These are phyloP conservation scores for Apiospora hydei DNA, from an alignment of 2,329 filamentous ascomycete genomes.

Conservation along the genomic window DNA sequence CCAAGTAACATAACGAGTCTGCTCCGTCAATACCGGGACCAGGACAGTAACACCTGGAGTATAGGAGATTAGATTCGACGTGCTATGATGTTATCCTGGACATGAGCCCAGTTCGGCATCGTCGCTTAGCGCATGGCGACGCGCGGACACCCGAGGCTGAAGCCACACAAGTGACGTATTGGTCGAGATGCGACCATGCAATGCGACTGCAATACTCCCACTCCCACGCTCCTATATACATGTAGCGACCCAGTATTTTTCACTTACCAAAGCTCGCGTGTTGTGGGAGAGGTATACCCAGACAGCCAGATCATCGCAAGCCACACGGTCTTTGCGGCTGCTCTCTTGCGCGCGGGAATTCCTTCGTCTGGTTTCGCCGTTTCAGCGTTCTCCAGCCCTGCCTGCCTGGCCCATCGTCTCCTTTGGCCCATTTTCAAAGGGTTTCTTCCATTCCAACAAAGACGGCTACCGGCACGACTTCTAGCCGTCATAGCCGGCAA, in stretches of 20 bases:
- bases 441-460: background rate
- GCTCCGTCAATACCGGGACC: background rate
- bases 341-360: background rate
- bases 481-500: constrained; percentile 18
- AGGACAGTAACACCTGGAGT: background rate
- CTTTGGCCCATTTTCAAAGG: background rate
- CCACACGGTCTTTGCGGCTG: background rate
- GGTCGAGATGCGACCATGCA: constrained; percentile 16
- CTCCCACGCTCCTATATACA: background rate
- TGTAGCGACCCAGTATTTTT: background rate
- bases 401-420: background rate
- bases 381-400: background rate
- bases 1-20: background rate
- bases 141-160: constrained; percentile 14
- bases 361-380: background rate
- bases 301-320: background rate
- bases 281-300: background rate
- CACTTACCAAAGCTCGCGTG: background rate
- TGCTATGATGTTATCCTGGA: background rate
- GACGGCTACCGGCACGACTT: constrained; percentile 14
- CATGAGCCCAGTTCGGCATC: background rate
- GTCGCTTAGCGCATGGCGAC: constrained; percentile 5
- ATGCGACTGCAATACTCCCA: constrained; percentile 1
- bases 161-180: constrained; percentile 18
- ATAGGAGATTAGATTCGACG: constrained; percentile 16